phyloP scores from a whole-genome alignment of 2,329 filamentous ascomycete species.

The Cercospora janseana region DNA sequence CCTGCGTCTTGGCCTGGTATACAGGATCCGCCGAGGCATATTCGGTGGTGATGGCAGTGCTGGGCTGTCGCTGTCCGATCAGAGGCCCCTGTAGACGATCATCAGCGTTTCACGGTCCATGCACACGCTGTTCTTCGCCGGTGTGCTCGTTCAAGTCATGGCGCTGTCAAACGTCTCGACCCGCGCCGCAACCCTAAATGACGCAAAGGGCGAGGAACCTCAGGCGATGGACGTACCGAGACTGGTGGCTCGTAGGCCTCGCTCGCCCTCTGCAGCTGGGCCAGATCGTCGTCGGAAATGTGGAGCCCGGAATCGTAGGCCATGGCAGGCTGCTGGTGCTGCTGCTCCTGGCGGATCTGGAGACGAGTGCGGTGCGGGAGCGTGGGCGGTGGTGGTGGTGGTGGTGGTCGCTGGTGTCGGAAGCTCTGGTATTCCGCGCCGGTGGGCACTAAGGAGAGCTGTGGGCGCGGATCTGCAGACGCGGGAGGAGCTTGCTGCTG shows the following conservation, averaged over 20 bases:
- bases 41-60: constrained; percentile 73
- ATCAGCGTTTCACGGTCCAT: constrained; percentile 24
- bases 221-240: constrained; percentile 47
- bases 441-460: constrained; percentile 27
- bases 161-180: constrained; percentile 18
- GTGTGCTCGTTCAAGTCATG: constrained; percentile 6
- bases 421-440: constrained; percentile 28
- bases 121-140: constrained; percentile 24
- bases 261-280: constrained; percentile 61
- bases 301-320: constrained; percentile 32
- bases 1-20: constrained; percentile 83
- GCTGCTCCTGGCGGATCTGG: constrained; percentile 24
- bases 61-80: constrained; percentile 75
- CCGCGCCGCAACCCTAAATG: constrained; percentile 29
- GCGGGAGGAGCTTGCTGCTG: constrained; percentile 7
- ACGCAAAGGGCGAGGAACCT: constrained; percentile 16
- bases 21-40: constrained; percentile 85
- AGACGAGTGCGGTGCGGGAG: constrained; percentile 29
- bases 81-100: constrained; percentile 66
- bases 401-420: constrained; percentile 23
- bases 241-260: constrained; percentile 59
- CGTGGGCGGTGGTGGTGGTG: no score
- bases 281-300: constrained; percentile 54
- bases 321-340: constrained; percentile 37
- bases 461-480: constrained; percentile 25